Percentiles rank a stretch among this genome's conserved stretches.
Conservation (phyloP, 305 asterid species). For the Solanum hybrid region DNA sequence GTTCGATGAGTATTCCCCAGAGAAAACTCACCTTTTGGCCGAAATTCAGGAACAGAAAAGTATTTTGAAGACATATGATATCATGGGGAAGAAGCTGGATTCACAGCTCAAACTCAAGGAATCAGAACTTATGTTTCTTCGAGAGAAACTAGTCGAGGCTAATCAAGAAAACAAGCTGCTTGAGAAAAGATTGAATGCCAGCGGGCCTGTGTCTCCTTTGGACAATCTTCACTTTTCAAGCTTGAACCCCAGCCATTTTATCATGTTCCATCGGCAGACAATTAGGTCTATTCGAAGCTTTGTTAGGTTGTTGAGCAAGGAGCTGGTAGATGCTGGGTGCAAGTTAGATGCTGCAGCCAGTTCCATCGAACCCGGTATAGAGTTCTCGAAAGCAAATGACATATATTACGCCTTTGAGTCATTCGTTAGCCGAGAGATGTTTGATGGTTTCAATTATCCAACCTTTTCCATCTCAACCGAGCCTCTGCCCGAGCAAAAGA, state of each 20-base stretch:
- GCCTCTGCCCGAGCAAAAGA: slow-evolving; percentile 12
- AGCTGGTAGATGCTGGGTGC: slow-evolving; percentile 65
- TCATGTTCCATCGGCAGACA: slow-evolving; percentile 26
- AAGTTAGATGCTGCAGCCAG: slow-evolving; percentile 59
- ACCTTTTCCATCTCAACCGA: slow-evolving; percentile 26
- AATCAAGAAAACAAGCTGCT: slow-evolving; percentile 38
- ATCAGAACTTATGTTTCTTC: slow-evolving; percentile 62
- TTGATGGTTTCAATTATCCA: slow-evolving; percentile 46
- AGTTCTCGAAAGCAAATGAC: slow-evolving; percentile 38
- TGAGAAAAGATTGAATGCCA: slow-evolving; percentile 43
- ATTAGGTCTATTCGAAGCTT: slow-evolving; percentile 49
- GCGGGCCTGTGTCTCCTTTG: slow-evolving; percentile 34
- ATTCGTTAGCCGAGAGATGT: slow-evolving; percentile 59
- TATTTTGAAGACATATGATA: slow-evolving; percentile 46
- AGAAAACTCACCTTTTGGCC: slow-evolving; percentile 28
- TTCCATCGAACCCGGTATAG: slow-evolving; percentile 42
- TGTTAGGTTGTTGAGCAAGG: slow-evolving; percentile 38
- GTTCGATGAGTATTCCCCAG: slow-evolving; percentile 38
- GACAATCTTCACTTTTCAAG: slow-evolving; percentile 28
- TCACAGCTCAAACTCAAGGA: slow-evolving; percentile 66
- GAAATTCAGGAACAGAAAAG: slow-evolving; percentile 66
- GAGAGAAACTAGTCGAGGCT: slow-evolving; percentile 60
- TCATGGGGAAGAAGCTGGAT: slow-evolving; percentile 56
- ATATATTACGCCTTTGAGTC: slow-evolving; percentile 65
- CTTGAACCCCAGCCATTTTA: slow-evolving; percentile 46